Percentiles rank a stretch among this genome's conserved stretches.
Evolutionary conservation across 805 yeast genomes (phyloP).

Genomic region (Saturnispora ahearnii): DNA sequence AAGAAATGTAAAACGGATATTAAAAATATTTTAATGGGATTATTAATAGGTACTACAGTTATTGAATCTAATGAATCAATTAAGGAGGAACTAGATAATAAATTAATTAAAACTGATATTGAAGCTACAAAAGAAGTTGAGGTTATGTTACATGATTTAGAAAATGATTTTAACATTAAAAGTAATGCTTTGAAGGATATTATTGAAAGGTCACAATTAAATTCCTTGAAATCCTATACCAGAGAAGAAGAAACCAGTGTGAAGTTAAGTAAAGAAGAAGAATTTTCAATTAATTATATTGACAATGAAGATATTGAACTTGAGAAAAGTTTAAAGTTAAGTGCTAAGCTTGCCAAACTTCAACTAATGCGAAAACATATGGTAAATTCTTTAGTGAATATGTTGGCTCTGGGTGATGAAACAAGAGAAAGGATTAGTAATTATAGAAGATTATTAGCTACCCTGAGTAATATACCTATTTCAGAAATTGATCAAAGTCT

Average conservation of each 20-base stretch:
- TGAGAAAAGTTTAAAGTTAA: constrained; percentile 12
- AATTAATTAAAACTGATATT: not conserved
- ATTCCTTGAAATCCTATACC: constrained; percentile 35
- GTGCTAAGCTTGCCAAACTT: constrained; percentile 38
- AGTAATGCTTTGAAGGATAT: constrained; percentile 18
- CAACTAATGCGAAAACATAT: constrained; percentile 50
- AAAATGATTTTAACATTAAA: constrained; percentile 15
- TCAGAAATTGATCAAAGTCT: constrained; percentile 60
- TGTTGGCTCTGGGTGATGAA: constrained; percentile 32
- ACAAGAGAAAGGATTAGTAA: constrained; percentile 51
- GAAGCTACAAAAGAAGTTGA: constrained; percentile 15
- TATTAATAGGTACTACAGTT: constrained; percentile 3
- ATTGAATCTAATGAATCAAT: not conserved
- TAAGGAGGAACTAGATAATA: constrained; percentile 14
- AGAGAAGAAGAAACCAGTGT: constrained; percentile 27
- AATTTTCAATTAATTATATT: constrained; percentile 1
- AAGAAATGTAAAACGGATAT: constrained; percentile 25
- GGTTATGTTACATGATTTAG: constrained; percentile 14
- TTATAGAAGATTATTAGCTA: constrained; percentile 58
- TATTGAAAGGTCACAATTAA: constrained; percentile 37
- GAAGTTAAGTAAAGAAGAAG: constrained; percentile 15
- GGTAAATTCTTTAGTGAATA: constrained; percentile 35
- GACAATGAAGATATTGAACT: not conserved
- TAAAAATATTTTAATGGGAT: constrained; percentile 26
- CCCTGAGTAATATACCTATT: constrained; percentile 57